Evolutionary conservation across 345 rosid species (phyloP), one percentile per base, ranked within the genome.

Genomic region (Arabidopsis arenosa): DNA sequence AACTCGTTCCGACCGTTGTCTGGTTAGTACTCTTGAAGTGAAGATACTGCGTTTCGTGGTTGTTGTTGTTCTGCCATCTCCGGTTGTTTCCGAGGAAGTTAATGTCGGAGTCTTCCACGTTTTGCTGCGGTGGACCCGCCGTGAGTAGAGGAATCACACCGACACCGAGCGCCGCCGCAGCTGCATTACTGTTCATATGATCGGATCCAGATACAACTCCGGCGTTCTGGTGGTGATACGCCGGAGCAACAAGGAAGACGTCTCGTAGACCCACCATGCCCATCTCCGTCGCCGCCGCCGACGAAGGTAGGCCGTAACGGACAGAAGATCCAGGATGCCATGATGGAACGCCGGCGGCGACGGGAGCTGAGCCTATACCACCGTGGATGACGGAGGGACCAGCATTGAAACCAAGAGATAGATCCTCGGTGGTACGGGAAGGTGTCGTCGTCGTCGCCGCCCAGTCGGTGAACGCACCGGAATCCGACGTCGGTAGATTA

Each of bases 381-480:
- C 75, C 75, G 68, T 87, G 80, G 5, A 78, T 75, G 3, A 76
- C 71, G 47, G 88, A 10, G 68, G 93, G 87, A 26, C 87, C 93
- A 80, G 94, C 96, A 87, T 88, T 95, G 82, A 92, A 95, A 78
- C 99, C 99, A 78, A 95, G 96, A 5, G 98, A 95, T 30, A 95
- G 94, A 68, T 95, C 98, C 83, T 89, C 97, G 9, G 92, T 83
- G 48, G 87, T 86, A 15, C 88, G 91, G 44, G 90, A 80, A 40
- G 90, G 69, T 33, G 91, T 73, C 53, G 95, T 75, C 33, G 92
- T 75, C 18, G 93, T 72, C 10, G 89, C 66, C 3, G 88, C 82
- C 98, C 97, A 94, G 81, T 92, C 99, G 32, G 92, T 92, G 70
- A 92, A 92, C 52, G 98, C 97, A 79, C 97, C 97, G 33, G 98